These are phyloP conservation scores for Chrysanthemum lavandulifolium DNA, from an alignment of 129 eudicot genomes.

Conservation along the genomic window DNA sequence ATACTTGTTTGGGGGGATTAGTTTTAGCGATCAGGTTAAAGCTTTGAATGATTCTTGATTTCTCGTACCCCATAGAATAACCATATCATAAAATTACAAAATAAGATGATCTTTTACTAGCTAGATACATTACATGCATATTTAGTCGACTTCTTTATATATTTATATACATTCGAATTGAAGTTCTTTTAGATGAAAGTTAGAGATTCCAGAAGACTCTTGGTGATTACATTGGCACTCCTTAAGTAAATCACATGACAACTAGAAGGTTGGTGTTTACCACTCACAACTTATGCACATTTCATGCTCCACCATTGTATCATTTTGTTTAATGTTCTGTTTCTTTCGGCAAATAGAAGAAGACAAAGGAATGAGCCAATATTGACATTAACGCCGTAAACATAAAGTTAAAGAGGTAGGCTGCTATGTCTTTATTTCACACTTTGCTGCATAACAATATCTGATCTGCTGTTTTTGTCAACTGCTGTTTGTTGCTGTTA, in stretches of 20 bases:
- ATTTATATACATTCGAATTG: background rate
- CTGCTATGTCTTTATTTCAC: background rate
- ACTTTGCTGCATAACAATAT: slow-evolving; percentile 7
- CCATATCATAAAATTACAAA: background rate
- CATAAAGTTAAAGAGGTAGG: slow-evolving; percentile 25
- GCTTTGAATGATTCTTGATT: too few species aligned
- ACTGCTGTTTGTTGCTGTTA: background rate
- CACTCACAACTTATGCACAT: slow-evolving; percentile 23
- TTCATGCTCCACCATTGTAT: slow-evolving; percentile 20
- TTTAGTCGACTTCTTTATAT: too few species aligned
- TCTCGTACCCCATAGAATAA: too few species aligned
- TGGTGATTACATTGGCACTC: slow-evolving; percentile 5
- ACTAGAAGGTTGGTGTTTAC: slow-evolving; percentile 30
- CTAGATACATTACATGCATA: too few species aligned
- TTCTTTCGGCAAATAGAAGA: slow-evolving; percentile 18
- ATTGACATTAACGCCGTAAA: slow-evolving; percentile 18
- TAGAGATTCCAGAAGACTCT: slow-evolving; percentile 3
- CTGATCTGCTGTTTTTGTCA: slow-evolving; percentile 3
- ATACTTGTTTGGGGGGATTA: too few species aligned
- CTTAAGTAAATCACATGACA: slow-evolving; percentile 23
- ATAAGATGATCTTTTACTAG: background rate
- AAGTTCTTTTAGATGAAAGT: slow-evolving; percentile 3
- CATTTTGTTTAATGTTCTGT: slow-evolving; percentile 23
- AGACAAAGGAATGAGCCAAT: slow-evolving; percentile 28
- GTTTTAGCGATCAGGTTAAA: too few species aligned